phyloP scores from a whole-genome alignment of 768 basidiomycete genomes.

The Naganishia friedmannii region DNA sequence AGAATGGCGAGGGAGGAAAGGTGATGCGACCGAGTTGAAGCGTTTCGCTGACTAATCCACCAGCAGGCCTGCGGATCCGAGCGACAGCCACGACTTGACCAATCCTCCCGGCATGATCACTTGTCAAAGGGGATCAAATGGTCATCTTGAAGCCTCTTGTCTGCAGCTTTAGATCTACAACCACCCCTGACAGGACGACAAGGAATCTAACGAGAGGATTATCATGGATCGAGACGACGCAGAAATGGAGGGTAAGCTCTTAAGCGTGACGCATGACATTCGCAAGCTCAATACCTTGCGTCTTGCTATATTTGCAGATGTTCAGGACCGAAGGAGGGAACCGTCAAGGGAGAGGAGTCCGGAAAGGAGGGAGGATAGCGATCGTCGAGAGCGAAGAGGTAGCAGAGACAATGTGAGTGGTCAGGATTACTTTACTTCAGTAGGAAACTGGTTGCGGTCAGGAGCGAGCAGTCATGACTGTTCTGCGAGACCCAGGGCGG shows the following conservation, averaged over 20 bases:
- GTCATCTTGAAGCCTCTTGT: background rate
- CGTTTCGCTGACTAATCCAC: too few relatives aligned
- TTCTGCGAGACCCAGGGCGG: background rate
- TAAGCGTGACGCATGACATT: background rate
- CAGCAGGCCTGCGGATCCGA: too few relatives aligned
- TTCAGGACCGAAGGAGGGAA: slow-evolving; percentile 25
- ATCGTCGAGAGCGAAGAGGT: slow-evolving; percentile 24
- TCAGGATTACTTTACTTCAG: background rate
- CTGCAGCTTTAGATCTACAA: too few relatives aligned
- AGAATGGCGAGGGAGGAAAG: too few relatives aligned
- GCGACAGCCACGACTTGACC: too few relatives aligned
- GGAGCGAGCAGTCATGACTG: slow-evolving; percentile 20
- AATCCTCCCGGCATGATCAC: too few relatives aligned
- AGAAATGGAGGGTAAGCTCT: slow-evolving; percentile 27
- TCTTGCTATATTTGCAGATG: slow-evolving; percentile 1
- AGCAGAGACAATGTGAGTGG: slow-evolving; percentile 21
- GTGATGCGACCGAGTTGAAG: too few relatives aligned
- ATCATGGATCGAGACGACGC: slow-evolving; percentile 28
- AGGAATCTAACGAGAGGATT: background rate
- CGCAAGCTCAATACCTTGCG: background rate
- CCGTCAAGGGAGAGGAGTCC: slow-evolving; percentile 23
- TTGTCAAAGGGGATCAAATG: background rate
- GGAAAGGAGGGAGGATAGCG: slow-evolving; percentile 12
- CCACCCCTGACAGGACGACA: background rate
- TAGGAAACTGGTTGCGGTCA: background rate